Evolutionary conservation across 129 eudicot species (phyloP), one percentile per base, ranked within the genome.

Genomic region (Deinandra increscens): DNA sequence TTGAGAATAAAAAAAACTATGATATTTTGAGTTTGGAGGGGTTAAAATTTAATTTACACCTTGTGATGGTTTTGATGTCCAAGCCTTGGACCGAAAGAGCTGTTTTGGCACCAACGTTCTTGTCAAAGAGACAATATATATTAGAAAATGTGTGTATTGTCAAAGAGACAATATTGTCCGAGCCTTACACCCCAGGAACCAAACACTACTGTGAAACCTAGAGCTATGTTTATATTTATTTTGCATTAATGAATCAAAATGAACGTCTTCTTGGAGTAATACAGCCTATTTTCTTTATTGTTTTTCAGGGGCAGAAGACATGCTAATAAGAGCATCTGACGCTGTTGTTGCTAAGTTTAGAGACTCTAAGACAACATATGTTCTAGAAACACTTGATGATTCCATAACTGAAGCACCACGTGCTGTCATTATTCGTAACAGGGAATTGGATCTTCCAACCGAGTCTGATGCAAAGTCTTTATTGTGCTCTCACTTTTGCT

Each of bases 351-450:
- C 81, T 48, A 87, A 75, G 65, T 72, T 93, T 45, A 80, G 73
- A 79, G 96, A 89, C 70, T 81, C 85, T 43, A 88, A 85, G 68
- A 83, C 65, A 14, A 83, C 91, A 55, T 89, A 80, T 76, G 58
- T 93, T 19, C 54, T 93, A 42, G 89, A 83, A 83, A 41, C 81
- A 36, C 60, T 66, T 13, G 64, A 70, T 45, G 80, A 51, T 60
- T 73, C 86, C 43, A 71, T 74, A 9, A 37, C 55, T 17, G 81
- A 64, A 61, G 81, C 70, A 33, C 75, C 81, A 26, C 79, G 33
- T 37, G 81, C 91, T 33, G 76, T 85, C 62, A 65, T 87, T 76
- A 60, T 94, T 80, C 89, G 84, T 64, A 90, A 82, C 59, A 46
- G 63, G 6, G 88, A 93, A 29, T 42, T 85, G 74, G 81, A 77